Base-by-base conservation (phyloP, 306 rosid species). In the Spatholobus suberectus region DNA sequence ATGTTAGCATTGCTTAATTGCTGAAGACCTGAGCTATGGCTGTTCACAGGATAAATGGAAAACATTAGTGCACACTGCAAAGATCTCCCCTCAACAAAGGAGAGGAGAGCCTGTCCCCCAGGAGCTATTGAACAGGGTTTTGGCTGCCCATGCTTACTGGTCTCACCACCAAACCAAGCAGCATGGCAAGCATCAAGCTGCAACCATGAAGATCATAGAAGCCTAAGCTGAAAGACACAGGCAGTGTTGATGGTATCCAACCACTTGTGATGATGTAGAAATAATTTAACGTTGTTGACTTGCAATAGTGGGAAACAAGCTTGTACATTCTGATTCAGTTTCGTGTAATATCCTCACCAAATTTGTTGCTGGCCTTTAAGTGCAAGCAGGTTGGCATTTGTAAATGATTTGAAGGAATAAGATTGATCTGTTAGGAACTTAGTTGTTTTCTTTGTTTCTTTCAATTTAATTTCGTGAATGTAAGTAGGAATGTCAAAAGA, bases 41-140 rank as follows among this genome's bases (percentile, higher is more conserved):
- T 78, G 10, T 72, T 21, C 14, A 49, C 91, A 95, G 98, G 99
- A 96, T 81, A 96, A 96, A 84, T 93, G 98, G 98, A 96, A 96
- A 83, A 96, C 99, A 17, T 80, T 93, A 87, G 99, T 96, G 46
- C 99, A 96, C 87, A 96, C 98, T 3, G 98, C 99, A 14, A 88
- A 75, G 85, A 96, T 93, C 26, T 83, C 93, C 4, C 99, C 98
- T 17, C 98, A 93, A 82, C 98, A 96, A 78, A 90, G 99, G 86
- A 90, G 99, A 86, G 99, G 99, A 18, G 94, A 93, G 85, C 94
- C 97, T 43, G 97, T 96, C 0, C 98, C 99, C 0, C 97, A 96
- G 82, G 94, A 89, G 81, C 92, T 96, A 18, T 80, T 96, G 89
- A 87, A 96, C 87, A 85, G 98, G 75, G 98, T 93, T 34, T 87